These are phyloP conservation scores for Fusarium acutatum DNA, from an alignment of 2,329 filamentous ascomycete species.

Conservation along the genomic window DNA sequence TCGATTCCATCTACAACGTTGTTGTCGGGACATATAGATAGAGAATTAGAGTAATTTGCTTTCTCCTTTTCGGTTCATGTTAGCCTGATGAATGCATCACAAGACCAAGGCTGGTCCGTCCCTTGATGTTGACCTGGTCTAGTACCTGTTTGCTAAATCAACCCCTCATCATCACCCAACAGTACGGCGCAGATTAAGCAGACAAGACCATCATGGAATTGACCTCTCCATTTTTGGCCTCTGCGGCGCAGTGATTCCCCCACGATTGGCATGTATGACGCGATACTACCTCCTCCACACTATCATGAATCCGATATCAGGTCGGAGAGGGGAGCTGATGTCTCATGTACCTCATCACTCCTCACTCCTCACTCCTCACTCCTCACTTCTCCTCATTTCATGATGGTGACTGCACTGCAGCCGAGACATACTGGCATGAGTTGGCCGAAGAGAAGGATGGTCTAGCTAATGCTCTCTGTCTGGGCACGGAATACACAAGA, in stretches of 20 bases:
- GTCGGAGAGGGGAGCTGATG: slow-evolving; percentile 26
- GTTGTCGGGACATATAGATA: slow-evolving; percentile 6
- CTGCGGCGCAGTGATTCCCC: slow-evolving; percentile 32
- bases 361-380: background rate
- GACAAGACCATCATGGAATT: background rate
- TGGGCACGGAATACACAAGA: background rate
- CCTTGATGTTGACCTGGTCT: slow-evolving; percentile 20
- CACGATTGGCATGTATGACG: slow-evolving; percentile 39
- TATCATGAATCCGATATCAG: slow-evolving; percentile 13
- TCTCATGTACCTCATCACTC: slow-evolving; percentile 21
- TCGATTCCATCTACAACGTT: slow-evolving; percentile 40
- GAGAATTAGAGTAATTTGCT: slow-evolving; percentile 4
- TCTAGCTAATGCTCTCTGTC: background rate
- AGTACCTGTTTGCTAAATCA: slow-evolving; percentile 31
- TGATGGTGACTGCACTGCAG: slow-evolving; percentile 16
- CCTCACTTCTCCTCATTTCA: background rate
- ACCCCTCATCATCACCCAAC: slow-evolving; percentile 24
- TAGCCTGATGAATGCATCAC: slow-evolving; percentile 33
- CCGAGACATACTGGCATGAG: background rate
- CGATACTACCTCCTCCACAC: slow-evolving; percentile 32
- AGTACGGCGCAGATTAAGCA: background rate
- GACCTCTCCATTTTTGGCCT: background rate
- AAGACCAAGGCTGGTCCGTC: slow-evolving; percentile 40
- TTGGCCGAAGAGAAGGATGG: background rate
- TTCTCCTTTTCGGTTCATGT: slow-evolving; percentile 28